Evolutionary conservation across 768 basidiomycete genomes (phyloP).

Genomic region (Suillus luteus): DNA sequence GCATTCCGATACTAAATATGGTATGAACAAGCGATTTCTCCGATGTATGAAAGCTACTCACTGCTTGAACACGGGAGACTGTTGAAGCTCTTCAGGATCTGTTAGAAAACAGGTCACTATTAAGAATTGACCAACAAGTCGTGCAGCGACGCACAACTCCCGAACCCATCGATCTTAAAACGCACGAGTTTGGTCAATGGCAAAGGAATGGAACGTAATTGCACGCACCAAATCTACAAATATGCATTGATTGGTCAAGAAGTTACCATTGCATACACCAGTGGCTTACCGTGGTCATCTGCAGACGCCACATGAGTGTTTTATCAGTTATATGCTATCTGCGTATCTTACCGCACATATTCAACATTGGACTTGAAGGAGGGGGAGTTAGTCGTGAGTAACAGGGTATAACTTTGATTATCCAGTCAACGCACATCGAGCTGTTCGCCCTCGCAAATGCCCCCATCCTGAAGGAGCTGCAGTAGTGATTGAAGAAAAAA

Average conservation of each 20-base stretch:
- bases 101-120: conserved; percentile 13
- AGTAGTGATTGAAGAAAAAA: conserved; percentile 92
- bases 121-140: not conserved
- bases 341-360: conserved; percentile 69
- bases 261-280: not conserved
- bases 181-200: conserved; percentile 2
- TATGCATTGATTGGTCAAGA: conserved; percentile 22
- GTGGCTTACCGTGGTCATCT: conserved; percentile 77
- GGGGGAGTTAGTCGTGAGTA: conserved; percentile 7
- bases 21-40: not conserved
- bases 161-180: conserved; percentile 75
- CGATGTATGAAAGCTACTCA: conserved; percentile 31
- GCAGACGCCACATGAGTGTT: conserved; percentile 6
- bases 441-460: conserved; percentile 91
- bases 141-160: conserved; percentile 61
- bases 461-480: conserved; percentile 79
- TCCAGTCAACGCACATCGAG: conserved; percentile 63
- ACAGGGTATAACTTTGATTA: conserved; percentile 2
- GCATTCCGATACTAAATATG: conserved; percentile 65
- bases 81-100: conserved; percentile 84
- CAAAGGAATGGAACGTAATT: not conserved
- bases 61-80: conserved; percentile 71
- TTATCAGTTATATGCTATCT: conserved; percentile 2
- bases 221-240: conserved; percentile 46
- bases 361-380: conserved; percentile 73